Base-by-base conservation (phyloP, 768 basidiomycete species). In the Tylopilus felleus region DNA sequence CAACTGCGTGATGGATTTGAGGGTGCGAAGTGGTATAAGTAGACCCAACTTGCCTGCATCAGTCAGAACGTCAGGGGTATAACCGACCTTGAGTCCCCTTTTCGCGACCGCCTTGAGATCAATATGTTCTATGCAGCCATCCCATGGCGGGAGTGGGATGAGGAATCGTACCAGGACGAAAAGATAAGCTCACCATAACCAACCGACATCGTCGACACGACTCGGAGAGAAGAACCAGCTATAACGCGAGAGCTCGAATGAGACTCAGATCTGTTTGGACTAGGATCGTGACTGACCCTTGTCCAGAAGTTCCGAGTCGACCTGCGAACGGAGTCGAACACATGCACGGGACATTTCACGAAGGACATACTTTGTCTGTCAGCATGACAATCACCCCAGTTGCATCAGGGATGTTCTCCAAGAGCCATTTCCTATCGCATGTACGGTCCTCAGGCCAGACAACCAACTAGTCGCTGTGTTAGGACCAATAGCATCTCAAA, bases 181-280 rank as follows among this genome's bases (percentile, higher is more conserved):
- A 14, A 14, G 38, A 14, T 21, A 39, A 19, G 58, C 79, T 52
- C 54, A 90, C 91, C 90, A 64, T 86, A 90, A 43, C 92, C 93
- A 19, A 94, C 92, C 17, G 91, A 93, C 84, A 96, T 90, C 0
- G 95, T 97, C 1, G 94, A 96, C 3, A 97, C 80, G n/a, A 90
- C 85, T 41, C 80, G 82, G 9, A 99, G 77, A 46, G 68, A 75
- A 0, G 86, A 75, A 4, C 93, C 93, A 58, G 92, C 92, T 87
- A 60, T 3, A 42, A 44, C 27, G 39, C n/a, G 5, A 16, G n/a
- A 53, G 12, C 39, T 41, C 14, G 22, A 47, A 16, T 54, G 19
- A 43, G 23, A 33, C n/a, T 28, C 31, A 5, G 22, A 60, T 16
- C 50, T 19, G 36, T 8, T 33, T 14, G 2, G 8, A 14, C 36